Evolutionary conservation across 2,329 filamentous ascomycete genomes (phyloP).

Genomic region (Davidsoniella eucalypti): DNA sequence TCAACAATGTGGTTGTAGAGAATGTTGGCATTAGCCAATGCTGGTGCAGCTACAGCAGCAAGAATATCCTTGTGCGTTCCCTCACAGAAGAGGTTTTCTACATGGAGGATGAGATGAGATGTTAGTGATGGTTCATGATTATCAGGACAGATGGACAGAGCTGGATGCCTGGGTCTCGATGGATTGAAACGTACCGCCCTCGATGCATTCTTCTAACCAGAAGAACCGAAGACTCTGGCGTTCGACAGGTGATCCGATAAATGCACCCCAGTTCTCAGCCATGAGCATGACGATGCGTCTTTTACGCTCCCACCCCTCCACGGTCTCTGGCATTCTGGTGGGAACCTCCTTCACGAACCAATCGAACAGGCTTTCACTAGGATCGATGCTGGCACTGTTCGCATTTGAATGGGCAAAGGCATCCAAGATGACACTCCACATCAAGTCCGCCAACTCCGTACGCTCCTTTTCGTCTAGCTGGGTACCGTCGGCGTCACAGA

Average conservation of each 20-base stretch:
- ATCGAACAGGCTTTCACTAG: constrained; percentile 32
- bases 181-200: constrained; percentile 35
- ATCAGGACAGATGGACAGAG: too few relatives aligned
- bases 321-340: constrained; percentile 30
- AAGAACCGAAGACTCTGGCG: constrained; percentile 59
- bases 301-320: constrained; percentile 24
- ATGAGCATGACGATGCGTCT: constrained; percentile 32
- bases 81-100: constrained; percentile 43
- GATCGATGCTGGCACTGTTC: constrained; percentile 25
- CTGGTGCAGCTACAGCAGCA: constrained; percentile 40
- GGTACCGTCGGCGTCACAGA: constrained; percentile 40
- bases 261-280: constrained; percentile 53
- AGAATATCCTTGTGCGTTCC: constrained; percentile 43
- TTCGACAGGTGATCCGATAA: constrained; percentile 47
- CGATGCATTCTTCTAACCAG: constrained; percentile 63
- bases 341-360: constrained; percentile 33
- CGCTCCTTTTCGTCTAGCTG: constrained; percentile 31
- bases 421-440: constrained; percentile 53
- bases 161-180: not conserved
- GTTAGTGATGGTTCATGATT: not conserved
- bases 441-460: constrained; percentile 31
- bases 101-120: not conserved
- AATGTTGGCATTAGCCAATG: constrained; percentile 36
- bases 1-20: constrained; percentile 13
- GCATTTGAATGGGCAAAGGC: constrained; percentile 52